Percentiles rank a stretch among this genome's conserved stretches.
Evolutionary conservation across 768 basidiomycete genomes (phyloP).

Genomic region (Paxillus rubicundulus): DNA sequence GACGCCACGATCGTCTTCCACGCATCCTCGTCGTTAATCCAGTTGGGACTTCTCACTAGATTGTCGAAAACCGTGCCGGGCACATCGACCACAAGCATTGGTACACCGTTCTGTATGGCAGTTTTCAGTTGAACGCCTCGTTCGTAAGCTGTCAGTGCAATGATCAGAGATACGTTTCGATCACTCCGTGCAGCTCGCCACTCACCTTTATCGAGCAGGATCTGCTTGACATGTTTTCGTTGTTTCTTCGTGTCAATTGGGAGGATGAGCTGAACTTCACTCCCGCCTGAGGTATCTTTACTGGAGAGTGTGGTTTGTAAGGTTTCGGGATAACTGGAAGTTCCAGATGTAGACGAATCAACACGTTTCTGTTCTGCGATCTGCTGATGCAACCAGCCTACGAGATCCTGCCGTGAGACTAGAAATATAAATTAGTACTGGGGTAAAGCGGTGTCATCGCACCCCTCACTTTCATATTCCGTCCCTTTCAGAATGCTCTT

Average conservation of each 20-base stretch:
- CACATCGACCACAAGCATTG: constrained; percentile 73
- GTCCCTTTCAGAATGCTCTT: constrained; percentile 80
- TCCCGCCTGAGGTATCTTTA: constrained; percentile 33
- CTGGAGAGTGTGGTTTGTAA: constrained; percentile 31
- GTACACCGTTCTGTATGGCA: constrained; percentile 57
- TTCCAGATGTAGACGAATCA: constrained; percentile 64
- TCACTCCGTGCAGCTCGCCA: not conserved
- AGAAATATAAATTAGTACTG: constrained; percentile 27
- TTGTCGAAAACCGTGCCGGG: constrained; percentile 56
- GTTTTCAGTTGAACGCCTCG: constrained; percentile 55
- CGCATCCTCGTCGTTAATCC: constrained; percentile 74
- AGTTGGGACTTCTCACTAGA: constrained; percentile 53
- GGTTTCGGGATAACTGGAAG: constrained; percentile 41
- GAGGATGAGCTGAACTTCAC: constrained; percentile 63
- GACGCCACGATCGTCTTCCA: constrained; percentile 59
- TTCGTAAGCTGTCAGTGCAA: constrained; percentile 53
- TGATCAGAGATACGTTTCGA: not conserved
- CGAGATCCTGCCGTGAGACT: constrained; percentile 67
- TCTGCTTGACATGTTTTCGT: constrained; percentile 66
- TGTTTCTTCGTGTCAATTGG: constrained; percentile 73
- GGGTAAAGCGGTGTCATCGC: not conserved
- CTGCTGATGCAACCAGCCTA: constrained; percentile 71
- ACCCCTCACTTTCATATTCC: constrained; percentile 63
- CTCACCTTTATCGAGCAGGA: constrained; percentile 66
- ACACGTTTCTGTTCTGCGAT: constrained; percentile 78